Base-by-base conservation (phyloP, 2,329 filamentous ascomycete genomes). In the Xenoacremonium recifei region DNA sequence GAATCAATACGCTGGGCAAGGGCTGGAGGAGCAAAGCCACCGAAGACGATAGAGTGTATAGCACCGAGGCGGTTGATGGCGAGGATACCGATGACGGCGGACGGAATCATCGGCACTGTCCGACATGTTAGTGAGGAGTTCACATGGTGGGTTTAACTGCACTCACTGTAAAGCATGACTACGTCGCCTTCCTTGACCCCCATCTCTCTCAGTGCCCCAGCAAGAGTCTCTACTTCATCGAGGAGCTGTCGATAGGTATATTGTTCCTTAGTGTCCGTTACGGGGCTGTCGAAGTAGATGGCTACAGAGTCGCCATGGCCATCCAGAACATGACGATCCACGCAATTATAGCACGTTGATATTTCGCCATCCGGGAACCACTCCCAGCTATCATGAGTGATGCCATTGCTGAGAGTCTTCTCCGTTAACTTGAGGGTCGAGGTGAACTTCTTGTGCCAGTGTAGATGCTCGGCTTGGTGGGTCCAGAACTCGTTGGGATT, bases 361-460 rank as follows among this genome's bases (percentile, higher is more conserved):
- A 97, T 87, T 69, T 93, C 83, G 48, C 91, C 92, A 49, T 82
- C 88, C 0, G 87, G 80, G 54, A 95, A 96, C 92, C 92, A 97
- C 49, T 82, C 79, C 90, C 91, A 96, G 59, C 86, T 82, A 31
- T 81, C 76, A 60, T 95, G 84, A 13, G 72, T 70, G n/a, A 73
- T 67, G 42, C 82, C 83, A 50, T 69, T 77, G 39, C 72, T 66
- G 4, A 93, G 71, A 6, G 71, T 79, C 65, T 87, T 91, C 35
- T 75, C 80, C 16, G 73, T 76, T 29, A 69, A 71, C 3, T 69
- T 68, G 17, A 95, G 75, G 0, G 80, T 77, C 1, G 75, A 71
- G 11, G 76, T 76, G 6, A 91, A 91, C 40, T 79, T 76, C 58
- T 81, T 85, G 66, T 95, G 85, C 91, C 91, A 96, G 64, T 85